phyloP scores from a whole-genome alignment of 768 basidiomycete genomes.

The Pulveroboletus sp. region DNA sequence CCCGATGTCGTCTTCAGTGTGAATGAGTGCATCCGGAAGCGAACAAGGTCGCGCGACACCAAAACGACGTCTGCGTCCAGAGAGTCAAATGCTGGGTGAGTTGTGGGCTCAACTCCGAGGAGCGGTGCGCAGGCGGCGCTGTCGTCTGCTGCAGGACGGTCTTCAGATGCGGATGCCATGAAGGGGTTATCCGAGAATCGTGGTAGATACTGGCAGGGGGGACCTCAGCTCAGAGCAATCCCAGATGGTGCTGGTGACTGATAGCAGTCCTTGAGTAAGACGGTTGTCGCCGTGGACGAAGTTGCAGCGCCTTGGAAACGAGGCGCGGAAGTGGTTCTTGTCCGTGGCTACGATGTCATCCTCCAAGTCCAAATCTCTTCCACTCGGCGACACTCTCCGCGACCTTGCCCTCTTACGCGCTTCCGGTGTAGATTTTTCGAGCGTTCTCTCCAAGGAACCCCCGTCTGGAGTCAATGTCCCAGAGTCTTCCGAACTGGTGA shows the following conservation, averaged over 20 bases:
- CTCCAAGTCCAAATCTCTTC: conserved; percentile 41
- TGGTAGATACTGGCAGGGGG: not conserved
- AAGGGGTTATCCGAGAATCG: not conserved
- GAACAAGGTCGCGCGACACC: conserved; percentile 42
- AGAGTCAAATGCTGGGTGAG: conserved; percentile 49
- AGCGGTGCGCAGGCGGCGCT: not conserved
- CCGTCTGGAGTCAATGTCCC: not conserved
- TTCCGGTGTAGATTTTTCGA: conserved; percentile 43
- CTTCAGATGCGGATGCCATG: conserved; percentile 17
- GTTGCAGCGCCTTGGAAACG: not conserved
- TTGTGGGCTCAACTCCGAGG: conserved; percentile 15
- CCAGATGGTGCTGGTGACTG: not conserved
- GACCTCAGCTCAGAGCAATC: no score
- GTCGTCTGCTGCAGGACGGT: not conserved
- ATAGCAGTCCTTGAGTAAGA: not conserved
- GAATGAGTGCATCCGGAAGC: conserved; percentile 56
- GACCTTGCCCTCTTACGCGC: conserved; percentile 71
- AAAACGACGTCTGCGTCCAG: conserved; percentile 54
- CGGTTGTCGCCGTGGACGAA: not conserved
- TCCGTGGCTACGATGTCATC: conserved; percentile 16
- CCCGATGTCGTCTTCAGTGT: conserved; percentile 58
- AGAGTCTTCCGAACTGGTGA: conserved; percentile 9
- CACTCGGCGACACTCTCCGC: conserved; percentile 53
- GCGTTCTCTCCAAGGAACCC: conserved; percentile 20
- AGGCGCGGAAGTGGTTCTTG: not conserved